phyloP scores from a whole-genome alignment of 495 filamentous ascomycete genomes.

The Neurospora sp. region DNA sequence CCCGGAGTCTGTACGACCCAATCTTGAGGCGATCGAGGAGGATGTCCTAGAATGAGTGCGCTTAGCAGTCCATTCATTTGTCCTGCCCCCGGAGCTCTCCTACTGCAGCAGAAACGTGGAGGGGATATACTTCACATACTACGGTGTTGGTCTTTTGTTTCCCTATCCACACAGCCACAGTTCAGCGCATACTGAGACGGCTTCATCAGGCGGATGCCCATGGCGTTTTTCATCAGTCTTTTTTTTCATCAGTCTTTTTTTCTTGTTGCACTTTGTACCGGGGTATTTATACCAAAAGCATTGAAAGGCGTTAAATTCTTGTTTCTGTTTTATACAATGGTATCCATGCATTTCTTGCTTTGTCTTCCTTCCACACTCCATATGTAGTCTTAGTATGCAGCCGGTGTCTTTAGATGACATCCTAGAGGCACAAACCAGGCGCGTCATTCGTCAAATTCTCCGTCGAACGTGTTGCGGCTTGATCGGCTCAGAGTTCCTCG shows the following conservation, averaged over 20 bases:
- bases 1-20: slow-evolving; percentile 34
- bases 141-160: neutral
- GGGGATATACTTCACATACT: neutral
- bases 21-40: slow-evolving; percentile 38
- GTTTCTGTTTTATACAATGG: neutral
- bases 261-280: neutral
- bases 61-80: neutral
- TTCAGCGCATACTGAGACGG: neutral
- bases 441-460: neutral
- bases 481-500: neutral
- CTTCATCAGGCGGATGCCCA: neutral
- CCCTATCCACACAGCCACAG: neutral
- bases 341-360: neutral
- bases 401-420: neutral
- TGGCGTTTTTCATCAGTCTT: neutral
- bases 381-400: neutral
- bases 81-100: neutral
- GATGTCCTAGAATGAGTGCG: slow-evolving; percentile 27
- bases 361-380: neutral
- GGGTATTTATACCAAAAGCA: neutral
- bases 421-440: neutral
- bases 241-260: neutral
- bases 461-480: neutral
- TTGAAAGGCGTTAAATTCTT: neutral
- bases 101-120: neutral